Base-by-base conservation (phyloP, 441 rosid genomes). In the Pelargonium cotyledonis region DNA sequence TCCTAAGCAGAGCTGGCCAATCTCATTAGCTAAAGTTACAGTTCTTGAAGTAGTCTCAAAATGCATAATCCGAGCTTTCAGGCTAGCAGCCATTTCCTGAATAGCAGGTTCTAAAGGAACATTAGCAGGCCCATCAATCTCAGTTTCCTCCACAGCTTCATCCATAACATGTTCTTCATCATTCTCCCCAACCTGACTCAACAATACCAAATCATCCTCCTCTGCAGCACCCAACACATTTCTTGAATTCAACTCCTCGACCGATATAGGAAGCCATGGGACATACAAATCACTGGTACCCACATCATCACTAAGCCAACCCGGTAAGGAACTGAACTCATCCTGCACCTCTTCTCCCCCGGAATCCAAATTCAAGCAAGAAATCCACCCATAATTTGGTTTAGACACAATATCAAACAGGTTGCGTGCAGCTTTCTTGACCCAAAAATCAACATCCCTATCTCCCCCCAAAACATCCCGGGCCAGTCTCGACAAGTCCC, bases 231-330 rank as follows among this genome's bases (percentile, higher is more conserved):
- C 78, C 44, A 64, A 78, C 61, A 68, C 44, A 63, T 57, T 78
- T 43, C 66, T 82, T 11, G 83, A 77, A 35, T 58, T 65, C 71
- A 80, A 71, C 69, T 82, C 85, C 57, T 67, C 67, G 29, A 0
- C 26, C 0, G 87, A 75, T 49, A 87, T 44, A 21, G 97, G 95
- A 80, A 88, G 85, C 94, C 95, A 89, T 41, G 89, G 83, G 65
- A 88, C 75, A 73, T 82, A 47, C 44, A 65, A 14, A 41, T 72
- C 80, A 72, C 58, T 16, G 3, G 35, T 68, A 72, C 68, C 35
- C 16, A 57, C 69, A 6, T 68, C 71, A 64, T 72, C 74, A 65
- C 75, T 78, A 12, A 91, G 85, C 91, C 91, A 91, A 61, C 18
- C 77, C 1, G 96, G 97, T 3, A 88, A 53, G 18, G 85, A 73